Evolutionary conservation across 768 basidiomycete genomes (phyloP), one percentile per base, ranked within the genome.

Genomic region (Podaxis sp.): DNA sequence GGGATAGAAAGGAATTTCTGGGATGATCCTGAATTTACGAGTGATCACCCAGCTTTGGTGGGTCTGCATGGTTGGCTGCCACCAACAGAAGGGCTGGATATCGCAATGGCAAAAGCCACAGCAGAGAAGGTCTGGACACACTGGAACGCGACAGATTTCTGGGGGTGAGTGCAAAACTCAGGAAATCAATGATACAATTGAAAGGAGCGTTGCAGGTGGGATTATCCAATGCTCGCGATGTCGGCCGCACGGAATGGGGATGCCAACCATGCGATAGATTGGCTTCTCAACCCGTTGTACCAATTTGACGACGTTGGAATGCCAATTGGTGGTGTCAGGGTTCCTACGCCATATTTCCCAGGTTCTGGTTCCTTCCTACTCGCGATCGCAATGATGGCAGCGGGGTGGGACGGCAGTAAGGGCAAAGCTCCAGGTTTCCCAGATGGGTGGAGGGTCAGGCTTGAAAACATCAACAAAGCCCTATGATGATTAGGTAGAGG

Each of bases 141-240:
- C 54, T 87, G 85, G 85, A 86, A 85, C 64, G 73, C 80, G 37
- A 78, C 79, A 8, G 79, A 82, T 61, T 79, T 77, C 62, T 85
- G 82, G 82, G 82, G 82, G 80, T 82, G 63, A 68, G 80, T 68
- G 22, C 13, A 17, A 29, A 8, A 2, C 19, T 38, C 36, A 13
- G 12, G 22, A 7, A 15, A 11, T 24, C 8, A 17, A 19, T 22
- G 49, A 50, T 22, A 7, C 22, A 12, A 27, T 50, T 24, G 4
- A 24, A 22, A 50, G 25, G 8, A 27, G 22, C 8, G 9, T 27
- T 25, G 19, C 5, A 84, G 84, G 38, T 87, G 85, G 85, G 85
- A 86, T 67, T 86, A 85, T 65, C 83, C 84, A 0, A 82, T 85
- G 80, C 78, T 86, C 2, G 85, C 85, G 0, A 85, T 87, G 82